Evolutionary conservation across 768 basidiomycete genomes (phyloP).

Genomic region (Galerina sulciceps): DNA sequence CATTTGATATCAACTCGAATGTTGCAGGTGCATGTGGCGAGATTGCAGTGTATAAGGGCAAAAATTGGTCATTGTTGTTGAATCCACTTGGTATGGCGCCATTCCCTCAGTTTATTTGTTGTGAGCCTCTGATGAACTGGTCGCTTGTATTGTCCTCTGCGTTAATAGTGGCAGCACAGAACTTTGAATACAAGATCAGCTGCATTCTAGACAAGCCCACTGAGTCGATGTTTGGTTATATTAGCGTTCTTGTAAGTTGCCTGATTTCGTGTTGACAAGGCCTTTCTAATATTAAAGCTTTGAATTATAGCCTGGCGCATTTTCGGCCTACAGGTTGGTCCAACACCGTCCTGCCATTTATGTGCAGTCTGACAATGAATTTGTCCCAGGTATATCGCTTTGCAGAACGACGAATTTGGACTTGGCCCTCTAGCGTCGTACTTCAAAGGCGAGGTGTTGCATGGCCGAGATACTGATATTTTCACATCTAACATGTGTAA

Average conservation of each 20-base stretch:
- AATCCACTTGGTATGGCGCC: constrained; percentile 74
- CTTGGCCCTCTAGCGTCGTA: constrained; percentile 92
- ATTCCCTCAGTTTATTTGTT: constrained; percentile 19
- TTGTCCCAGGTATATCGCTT: constrained; percentile 72
- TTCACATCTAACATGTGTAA: constrained; percentile 97
- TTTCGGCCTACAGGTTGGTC: constrained; percentile 81
- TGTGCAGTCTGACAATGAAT: neutral
- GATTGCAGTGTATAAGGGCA: constrained; percentile 91
- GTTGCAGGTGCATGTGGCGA: constrained; percentile 98
- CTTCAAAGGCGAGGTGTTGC: constrained; percentile 92
- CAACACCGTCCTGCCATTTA: neutral
- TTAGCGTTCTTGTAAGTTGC: constrained; percentile 78
- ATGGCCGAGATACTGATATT: constrained; percentile 86
- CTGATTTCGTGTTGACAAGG: neutral
- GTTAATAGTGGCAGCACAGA: constrained; percentile 82
- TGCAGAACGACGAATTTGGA: constrained; percentile 84
- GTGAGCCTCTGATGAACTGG: neutral
- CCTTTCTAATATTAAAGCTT: neutral
- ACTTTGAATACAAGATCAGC: constrained; percentile 94
- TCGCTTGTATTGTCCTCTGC: neutral
- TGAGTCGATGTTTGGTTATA: constrained; percentile 93
- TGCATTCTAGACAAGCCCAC: constrained; percentile 91
- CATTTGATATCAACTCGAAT: constrained; percentile 89
- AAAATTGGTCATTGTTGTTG: constrained; percentile 77
- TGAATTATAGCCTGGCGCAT: constrained; percentile 78